Evolutionary conservation across 495 filamentous ascomycete species (phyloP), one percentile per base, ranked within the genome.

Genomic region (Xylaria bambusicola): DNA sequence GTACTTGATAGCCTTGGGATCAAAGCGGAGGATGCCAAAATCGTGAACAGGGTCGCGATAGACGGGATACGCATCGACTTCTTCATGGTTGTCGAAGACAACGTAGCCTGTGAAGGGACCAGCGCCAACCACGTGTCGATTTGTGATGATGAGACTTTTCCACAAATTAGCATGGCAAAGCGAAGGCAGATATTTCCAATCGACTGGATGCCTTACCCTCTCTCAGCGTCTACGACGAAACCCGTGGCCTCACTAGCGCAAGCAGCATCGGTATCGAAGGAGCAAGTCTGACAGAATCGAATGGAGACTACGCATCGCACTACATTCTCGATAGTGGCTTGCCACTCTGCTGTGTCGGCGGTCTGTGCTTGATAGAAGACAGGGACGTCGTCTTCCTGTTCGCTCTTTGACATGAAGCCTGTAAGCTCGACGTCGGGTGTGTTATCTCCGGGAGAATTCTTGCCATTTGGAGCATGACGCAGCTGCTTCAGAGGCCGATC

Each of bases 21-120:
- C 88, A 76, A 98, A 99, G 57, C 94, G 86, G 36, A 99, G 85
- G 64, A 99, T 91, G 52, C 94, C 94, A 65, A 99, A 99, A 74
- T 99, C 94, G 76, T 99, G 94, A 33, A 99, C 92, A 46, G 94
- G 94, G 68, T 99, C 94, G 66, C 94, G 90, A 72, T 99, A 99
- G 38, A 99, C 91, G n/a, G 94, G 94, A 71, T 90, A 89, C 58
- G 96, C 93, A 70, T 98, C 94, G 56, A 92, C 95, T 83, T 97
- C 77, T 61, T 98, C 94, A 73, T 99, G 94, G 66, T 99, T 98
- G 69, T 99, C 94, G 70, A 99, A 98, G 58, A 99, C 91, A 69
- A 88, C 91, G 72, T 93, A 97, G 12, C 94, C 94, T 87, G 93
- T 97, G 75, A 99, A 99, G 2, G 94, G 94, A 15, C 94, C 94